phyloP scores from a whole-genome alignment of 2,329 filamentous ascomycete species.

The Aspergillus floridensis region DNA sequence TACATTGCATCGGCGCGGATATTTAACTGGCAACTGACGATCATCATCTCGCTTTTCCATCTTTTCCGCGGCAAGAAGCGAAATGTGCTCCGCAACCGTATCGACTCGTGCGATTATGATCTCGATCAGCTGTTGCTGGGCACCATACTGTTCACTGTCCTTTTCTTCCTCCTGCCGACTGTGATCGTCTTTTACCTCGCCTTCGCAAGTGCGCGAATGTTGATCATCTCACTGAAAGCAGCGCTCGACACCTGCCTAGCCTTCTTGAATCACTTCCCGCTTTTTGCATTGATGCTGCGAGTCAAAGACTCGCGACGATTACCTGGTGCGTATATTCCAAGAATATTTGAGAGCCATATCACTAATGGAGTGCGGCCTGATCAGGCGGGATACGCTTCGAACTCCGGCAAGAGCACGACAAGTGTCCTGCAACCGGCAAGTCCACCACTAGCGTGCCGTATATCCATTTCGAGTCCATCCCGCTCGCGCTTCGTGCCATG shows the following conservation, averaged over 20 bases:
- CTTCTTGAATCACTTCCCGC: slow-evolving; percentile 93
- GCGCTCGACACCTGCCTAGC: slow-evolving; percentile 86
- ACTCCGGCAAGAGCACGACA: slow-evolving; percentile 68
- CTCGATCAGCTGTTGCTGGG: slow-evolving; percentile 93
- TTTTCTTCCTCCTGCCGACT: slow-evolving; percentile 92
- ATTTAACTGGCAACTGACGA: slow-evolving; percentile 97
- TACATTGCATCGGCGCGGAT: slow-evolving; percentile 96
- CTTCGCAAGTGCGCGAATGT: slow-evolving; percentile 90
- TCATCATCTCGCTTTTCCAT: slow-evolving; percentile 96
- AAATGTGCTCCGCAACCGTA: slow-evolving; percentile 93
- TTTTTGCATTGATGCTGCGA: slow-evolving; percentile 94
- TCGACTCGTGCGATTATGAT: slow-evolving; percentile 98
- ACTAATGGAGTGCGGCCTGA: neutral
- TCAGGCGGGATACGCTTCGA: slow-evolving; percentile 83
- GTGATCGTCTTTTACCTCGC: slow-evolving; percentile 96
- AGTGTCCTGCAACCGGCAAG: slow-evolving; percentile 30
- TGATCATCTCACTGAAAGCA: slow-evolving; percentile 90
- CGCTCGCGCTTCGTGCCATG: slow-evolving; percentile 86
- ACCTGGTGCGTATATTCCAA: slow-evolving; percentile 59
- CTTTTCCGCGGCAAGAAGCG: slow-evolving; percentile 97
- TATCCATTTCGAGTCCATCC: slow-evolving; percentile 86
- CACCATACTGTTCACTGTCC: slow-evolving; percentile 90
- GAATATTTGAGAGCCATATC: slow-evolving; percentile 7
- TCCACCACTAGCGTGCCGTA: slow-evolving; percentile 67
- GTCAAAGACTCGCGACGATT: slow-evolving; percentile 88